Conservation (phyloP, 306 rosid genomes). For the Urtica urens region DNA sequence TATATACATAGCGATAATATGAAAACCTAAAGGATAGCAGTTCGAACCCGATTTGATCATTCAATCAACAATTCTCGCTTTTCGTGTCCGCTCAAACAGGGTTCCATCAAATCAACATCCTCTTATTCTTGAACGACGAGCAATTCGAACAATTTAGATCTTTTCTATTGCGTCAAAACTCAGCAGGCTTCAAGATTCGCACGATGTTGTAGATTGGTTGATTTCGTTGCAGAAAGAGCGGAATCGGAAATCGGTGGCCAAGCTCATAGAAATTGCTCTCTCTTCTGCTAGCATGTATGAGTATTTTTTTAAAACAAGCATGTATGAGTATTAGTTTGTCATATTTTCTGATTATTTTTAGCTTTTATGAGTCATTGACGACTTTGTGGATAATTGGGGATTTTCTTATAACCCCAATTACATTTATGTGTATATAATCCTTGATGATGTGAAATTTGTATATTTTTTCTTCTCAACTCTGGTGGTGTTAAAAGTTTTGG, state of each 20-base stretch:
- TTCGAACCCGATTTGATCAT: neutral
- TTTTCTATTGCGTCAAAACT: constrained; percentile 16
- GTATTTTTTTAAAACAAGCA: no score
- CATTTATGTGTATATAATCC: no score
- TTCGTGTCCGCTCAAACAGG: constrained; percentile 33
- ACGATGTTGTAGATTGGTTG: constrained; percentile 24
- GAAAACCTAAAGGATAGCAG: neutral
- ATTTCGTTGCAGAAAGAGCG: constrained; percentile 21
- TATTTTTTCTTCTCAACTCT: no score
- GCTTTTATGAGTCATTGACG: no score
- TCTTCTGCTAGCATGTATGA: no score
- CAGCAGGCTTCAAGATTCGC: constrained; percentile 26
- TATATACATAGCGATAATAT: neutral
- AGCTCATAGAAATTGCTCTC: constrained; percentile 27
- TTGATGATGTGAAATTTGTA: no score
- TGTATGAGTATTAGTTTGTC: no score
- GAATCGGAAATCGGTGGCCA: constrained; percentile 15
- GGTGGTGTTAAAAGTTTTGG: no score
- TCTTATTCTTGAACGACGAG: constrained; percentile 18
- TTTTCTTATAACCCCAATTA: no score
- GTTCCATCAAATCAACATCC: constrained; percentile 36
- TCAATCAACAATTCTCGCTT: neutral
- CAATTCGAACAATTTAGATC: constrained; percentile 22
- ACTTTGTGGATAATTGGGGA: no score
- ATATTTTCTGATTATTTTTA: no score